phyloP scores from a whole-genome alignment of 106 monocot species.

The Chionographis japonica region DNA sequence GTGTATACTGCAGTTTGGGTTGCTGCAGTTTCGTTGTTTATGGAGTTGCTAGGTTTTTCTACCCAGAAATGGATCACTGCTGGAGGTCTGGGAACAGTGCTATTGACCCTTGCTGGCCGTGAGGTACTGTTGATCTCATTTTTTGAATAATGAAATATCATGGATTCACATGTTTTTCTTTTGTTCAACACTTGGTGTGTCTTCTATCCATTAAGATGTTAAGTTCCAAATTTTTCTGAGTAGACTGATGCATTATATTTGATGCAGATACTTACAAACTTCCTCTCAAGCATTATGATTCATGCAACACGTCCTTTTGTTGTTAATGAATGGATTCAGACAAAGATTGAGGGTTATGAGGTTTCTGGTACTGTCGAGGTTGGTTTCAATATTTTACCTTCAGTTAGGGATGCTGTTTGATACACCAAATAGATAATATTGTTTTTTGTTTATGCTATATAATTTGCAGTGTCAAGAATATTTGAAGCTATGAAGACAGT shows the following conservation, averaged over 20 bases:
- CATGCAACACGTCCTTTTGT: conserved; percentile 98
- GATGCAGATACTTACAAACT: conserved; percentile 95
- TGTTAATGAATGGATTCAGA: conserved; percentile 93
- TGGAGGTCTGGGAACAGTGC: conserved; percentile 96
- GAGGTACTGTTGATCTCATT: conserved; percentile 52
- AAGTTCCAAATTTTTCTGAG: background rate
- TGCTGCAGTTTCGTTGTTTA: conserved; percentile 87
- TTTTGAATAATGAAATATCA: background rate
- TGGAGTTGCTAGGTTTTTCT: conserved; percentile 94
- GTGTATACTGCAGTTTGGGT: conserved; percentile 86
- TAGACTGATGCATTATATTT: background rate
- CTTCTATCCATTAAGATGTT: too few relatives aligned
- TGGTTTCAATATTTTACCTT: conserved; percentile 11
- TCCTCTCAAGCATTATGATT: conserved; percentile 94
- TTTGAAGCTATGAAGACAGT: too few relatives aligned
- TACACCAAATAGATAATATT: too few relatives aligned
- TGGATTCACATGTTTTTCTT: too few relatives aligned
- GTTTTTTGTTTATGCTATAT: too few relatives aligned
- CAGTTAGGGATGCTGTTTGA: background rate
- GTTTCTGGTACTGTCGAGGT: conserved; percentile 99
- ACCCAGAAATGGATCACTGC: conserved; percentile 98
- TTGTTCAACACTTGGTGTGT: too few relatives aligned
- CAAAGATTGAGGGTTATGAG: conserved; percentile 90
- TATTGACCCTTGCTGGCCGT: conserved; percentile 96
- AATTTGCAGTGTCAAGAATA: too few relatives aligned